A percentile compares a stretch with the other conserved stretches of the same genome.
Conservation (phyloP, 2,329 filamentous ascomycete genomes). For the Colletotrichum chrysophilum region DNA sequence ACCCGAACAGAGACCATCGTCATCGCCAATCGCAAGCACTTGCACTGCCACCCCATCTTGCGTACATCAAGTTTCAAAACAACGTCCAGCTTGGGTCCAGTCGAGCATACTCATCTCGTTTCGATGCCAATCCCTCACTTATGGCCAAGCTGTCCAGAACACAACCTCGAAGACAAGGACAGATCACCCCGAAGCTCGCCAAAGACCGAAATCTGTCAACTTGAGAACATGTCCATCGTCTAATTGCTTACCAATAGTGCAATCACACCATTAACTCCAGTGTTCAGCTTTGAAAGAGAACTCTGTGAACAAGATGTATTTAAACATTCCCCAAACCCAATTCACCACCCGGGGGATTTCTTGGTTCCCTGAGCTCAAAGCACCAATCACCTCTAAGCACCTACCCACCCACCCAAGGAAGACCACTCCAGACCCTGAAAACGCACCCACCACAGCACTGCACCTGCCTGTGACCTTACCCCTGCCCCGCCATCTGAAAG, state of each 20-base stretch:
- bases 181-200: background rate
- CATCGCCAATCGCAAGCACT: background rate
- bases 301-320: background rate
- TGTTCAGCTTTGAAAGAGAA: no score
- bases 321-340: background rate
- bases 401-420: background rate
- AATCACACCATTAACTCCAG: background rate
- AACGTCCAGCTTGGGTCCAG: background rate
- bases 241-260: background rate
- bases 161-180: background rate
- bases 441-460: background rate
- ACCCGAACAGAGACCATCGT: background rate
- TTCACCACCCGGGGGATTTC: background rate
- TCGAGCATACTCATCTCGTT: conserved; percentile 4
- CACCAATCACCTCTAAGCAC: background rate
- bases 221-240: background rate
- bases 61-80: background rate
- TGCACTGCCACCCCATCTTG: conserved; percentile 9
- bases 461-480: background rate
- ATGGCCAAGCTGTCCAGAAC: background rate
- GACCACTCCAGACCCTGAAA: background rate
- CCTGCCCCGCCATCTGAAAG: conserved; percentile 20
- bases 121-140: background rate
- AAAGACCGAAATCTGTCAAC: background rate
- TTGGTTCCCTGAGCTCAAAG: background rate